A percentile compares a stretch with the other conserved stretches of the same genome.
phyloP scores from a whole-genome alignment of 805 yeast species.

The Lipomyces starkeyi region DNA sequence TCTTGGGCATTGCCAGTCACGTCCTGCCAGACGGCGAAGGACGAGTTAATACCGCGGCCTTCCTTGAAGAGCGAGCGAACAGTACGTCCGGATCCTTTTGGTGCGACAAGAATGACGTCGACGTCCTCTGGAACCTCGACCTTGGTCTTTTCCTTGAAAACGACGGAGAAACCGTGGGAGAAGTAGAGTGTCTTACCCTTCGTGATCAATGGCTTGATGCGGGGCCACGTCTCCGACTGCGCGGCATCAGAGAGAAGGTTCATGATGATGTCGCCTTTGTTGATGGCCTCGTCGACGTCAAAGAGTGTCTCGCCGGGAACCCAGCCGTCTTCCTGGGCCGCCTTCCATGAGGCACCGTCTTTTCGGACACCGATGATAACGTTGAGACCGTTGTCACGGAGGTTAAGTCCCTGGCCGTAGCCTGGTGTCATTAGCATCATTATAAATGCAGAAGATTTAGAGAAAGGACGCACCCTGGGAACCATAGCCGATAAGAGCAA shows the following conservation, averaged over 20 bases:
- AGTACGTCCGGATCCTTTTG: constrained; percentile 99
- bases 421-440: constrained; percentile 12
- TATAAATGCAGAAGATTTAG: neutral
- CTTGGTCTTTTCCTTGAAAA: constrained; percentile 95
- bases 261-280: constrained; percentile 92
- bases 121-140: constrained; percentile 94
- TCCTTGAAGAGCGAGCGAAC: constrained; percentile 99
- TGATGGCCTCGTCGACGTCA: constrained; percentile 91
- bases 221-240: constrained; percentile 96
- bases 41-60: constrained; percentile 99
- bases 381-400: constrained; percentile 98
- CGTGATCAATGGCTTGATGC: constrained; percentile 87
- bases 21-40: constrained; percentile 99
- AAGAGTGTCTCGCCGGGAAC: constrained; percentile 98
- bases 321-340: constrained; percentile 99
- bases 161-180: constrained; percentile 99
- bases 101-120: constrained; percentile 98
- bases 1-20: constrained; percentile 99
- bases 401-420: constrained; percentile 98
- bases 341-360: constrained; percentile 99
- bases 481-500: constrained; percentile 98
- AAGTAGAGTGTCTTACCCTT: constrained; percentile 98
- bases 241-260: constrained; percentile 99
- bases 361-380: constrained; percentile 98
- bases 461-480: constrained; percentile 74